Evolutionary conservation across 1,284 basidiomycete species (phyloP), one percentile per base, ranked within the genome.

Genomic region (Boletellus dicymbophilus): DNA sequence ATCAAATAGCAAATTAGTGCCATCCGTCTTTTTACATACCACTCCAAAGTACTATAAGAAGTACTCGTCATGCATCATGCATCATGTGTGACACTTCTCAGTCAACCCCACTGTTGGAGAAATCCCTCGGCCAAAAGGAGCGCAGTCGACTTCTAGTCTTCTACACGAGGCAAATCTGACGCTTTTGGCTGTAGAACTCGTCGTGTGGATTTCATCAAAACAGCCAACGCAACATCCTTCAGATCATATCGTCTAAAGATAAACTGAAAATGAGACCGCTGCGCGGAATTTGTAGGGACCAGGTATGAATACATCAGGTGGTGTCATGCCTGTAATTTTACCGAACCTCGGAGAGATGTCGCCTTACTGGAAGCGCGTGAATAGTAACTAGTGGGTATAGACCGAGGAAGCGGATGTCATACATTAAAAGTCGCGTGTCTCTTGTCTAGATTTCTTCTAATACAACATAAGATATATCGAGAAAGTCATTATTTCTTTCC

Each of bases 381-480:
- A 40, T 13, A 38, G 43, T 40, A 45, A 27, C 48, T 44, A 39
- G 49, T 56, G 52, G 59, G 34, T 37, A 53, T 57, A 52, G 52
- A 63, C 62, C 65, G 60, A 67, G 62, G 64, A 60, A 46, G 54
- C 52, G 46, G 42, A 41, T 41, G 28, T 59, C 37, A 54, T 49
- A 26, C 28, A 54, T 48, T n/a, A 49, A n/a, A n/a, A 28, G 44
- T 47, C 28, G 28, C 36, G n/a, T 41, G 41, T 51, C 40, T 50
- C 39, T 44, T 33, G 40, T 31, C 44, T 27, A 45, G 44, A 48
- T 51, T 46, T 38, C 49, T 52, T 48, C 37, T 47, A 48, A 55
- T 50, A 34, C 41, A 31, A 36, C 46, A 16, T 21, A 31, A 40
- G 28, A 52, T 46, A 51, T 59, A 51, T 61, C 34, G 33, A 47